These are phyloP conservation scores for Xerocomus potaroensis DNA, from an alignment of 768 basidiomycete species.

Conservation along the genomic window DNA sequence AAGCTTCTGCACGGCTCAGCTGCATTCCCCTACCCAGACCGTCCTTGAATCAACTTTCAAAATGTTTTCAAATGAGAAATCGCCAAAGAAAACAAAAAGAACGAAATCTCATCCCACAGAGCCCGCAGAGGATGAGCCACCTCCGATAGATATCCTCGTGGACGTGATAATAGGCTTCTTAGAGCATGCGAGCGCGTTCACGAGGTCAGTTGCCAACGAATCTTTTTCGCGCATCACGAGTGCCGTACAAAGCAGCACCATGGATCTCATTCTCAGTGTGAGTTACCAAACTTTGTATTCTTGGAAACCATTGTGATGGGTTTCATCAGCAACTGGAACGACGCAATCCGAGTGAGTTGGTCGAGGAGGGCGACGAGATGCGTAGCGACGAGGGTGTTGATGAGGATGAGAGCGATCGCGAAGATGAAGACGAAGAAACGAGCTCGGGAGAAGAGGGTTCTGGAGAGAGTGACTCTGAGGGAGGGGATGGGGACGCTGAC, in stretches of 20 bases:
- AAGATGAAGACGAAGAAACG: conserved; percentile 34
- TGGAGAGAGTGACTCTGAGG: conserved; percentile 37
- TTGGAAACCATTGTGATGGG: neutral
- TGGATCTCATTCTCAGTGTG: conserved; percentile 80
- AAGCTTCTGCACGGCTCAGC: neutral
- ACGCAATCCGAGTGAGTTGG: conserved; percentile 54
- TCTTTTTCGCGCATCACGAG: conserved; percentile 72
- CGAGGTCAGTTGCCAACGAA: conserved; percentile 75
- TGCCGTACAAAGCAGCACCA: conserved; percentile 60
- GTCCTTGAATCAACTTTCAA: conserved; percentile 56
- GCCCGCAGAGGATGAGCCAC: conserved; percentile 32
- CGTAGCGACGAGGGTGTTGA: conserved; percentile 24
- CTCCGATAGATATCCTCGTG: conserved; percentile 79
- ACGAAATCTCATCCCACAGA: conserved; percentile 14
- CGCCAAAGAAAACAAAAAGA: conserved; percentile 41
- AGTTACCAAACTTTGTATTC: conserved; percentile 34
- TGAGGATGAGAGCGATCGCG: conserved; percentile 20
- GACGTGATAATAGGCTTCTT: conserved; percentile 89
- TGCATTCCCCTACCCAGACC: conserved; percentile 37
- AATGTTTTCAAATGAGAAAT: conserved; percentile 42
- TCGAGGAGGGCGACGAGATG: conserved; percentile 40
- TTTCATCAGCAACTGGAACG: conserved; percentile 75
- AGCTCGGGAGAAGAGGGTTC: conserved; percentile 30
- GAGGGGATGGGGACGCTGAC: conserved; percentile 39
- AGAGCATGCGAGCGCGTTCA: conserved; percentile 76